These are phyloP conservation scores for Beta vulgaris DNA, from an alignment of 148 eudicot species.

Conservation along the genomic window DNA sequence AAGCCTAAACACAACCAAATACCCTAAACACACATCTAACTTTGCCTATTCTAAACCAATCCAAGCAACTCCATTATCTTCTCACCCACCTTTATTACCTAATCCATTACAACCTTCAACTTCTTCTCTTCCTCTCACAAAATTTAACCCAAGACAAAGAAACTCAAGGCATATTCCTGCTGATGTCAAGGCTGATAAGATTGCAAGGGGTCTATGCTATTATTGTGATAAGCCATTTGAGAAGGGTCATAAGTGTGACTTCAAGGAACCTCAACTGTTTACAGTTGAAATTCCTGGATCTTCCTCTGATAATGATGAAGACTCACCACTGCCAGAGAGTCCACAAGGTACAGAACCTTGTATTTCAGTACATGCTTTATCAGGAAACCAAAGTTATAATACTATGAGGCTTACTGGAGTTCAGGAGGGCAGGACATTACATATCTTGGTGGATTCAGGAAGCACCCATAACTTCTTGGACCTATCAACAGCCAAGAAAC, in stretches of 20 bases:
- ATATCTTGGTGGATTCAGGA: too few relatives aligned
- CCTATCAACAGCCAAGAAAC: not conserved
- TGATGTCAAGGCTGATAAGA: too few relatives aligned
- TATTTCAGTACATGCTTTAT: not conserved
- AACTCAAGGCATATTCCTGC: not conserved
- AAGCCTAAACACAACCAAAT: too few relatives aligned
- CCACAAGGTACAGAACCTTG: not conserved
- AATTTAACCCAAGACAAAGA: too few relatives aligned
- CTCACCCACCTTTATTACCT: too few relatives aligned
- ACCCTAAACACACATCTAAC: too few relatives aligned
- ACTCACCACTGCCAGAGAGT: not conserved
- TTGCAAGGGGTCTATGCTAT: not conserved
- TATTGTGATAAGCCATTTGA: too few relatives aligned
- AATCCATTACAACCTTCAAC: too few relatives aligned
- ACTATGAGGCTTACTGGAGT: not conserved
- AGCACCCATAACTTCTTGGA: not conserved
- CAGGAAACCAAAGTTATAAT: not conserved
- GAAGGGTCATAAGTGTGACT: too few relatives aligned
- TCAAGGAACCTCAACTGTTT: not conserved
- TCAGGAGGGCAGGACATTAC: not conserved
- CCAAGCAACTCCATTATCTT: too few relatives aligned
- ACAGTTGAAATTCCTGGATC: not conserved
- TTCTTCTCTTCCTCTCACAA: too few relatives aligned
- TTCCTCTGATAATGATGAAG: not conserved
- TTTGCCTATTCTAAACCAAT: too few relatives aligned